Evolutionary conservation across 805 yeast genomes (phyloP).

Genomic region (Kluyveromyces starmeri): DNA sequence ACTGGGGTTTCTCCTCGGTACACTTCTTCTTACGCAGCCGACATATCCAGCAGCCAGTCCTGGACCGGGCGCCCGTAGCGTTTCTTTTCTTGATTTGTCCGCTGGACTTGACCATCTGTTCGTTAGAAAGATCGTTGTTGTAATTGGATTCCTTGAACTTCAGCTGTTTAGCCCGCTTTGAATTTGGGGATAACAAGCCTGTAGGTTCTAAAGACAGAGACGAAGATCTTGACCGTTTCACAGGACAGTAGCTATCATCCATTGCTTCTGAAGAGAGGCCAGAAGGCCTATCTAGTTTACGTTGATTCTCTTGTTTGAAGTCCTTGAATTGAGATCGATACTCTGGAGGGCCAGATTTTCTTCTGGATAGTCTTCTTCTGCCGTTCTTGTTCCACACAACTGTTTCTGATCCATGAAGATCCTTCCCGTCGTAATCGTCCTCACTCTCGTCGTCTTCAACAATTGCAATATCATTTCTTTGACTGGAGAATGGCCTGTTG

Average conservation of each 20-base stretch:
- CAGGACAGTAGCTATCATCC: constrained; percentile 4
- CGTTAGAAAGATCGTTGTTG: constrained; percentile 4
- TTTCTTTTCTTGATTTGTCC: constrained; percentile 11
- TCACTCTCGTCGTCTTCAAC: constrained; percentile 15
- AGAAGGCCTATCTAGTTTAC: neutral
- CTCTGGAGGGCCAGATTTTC: constrained; percentile 13
- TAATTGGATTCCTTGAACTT: constrained; percentile 3
- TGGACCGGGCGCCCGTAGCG: constrained; percentile 34
- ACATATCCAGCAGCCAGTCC: constrained; percentile 74
- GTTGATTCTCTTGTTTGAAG: constrained; percentile 2
- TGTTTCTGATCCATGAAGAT: constrained; percentile 10
- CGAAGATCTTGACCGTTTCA: constrained; percentile 6
- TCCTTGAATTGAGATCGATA: constrained; percentile 6
- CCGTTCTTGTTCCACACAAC: constrained; percentile 31
- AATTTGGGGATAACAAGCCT: constrained; percentile 5
- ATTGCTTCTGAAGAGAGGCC: constrained; percentile 6
- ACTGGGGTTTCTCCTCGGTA: constrained; percentile 53
- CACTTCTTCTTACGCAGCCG: constrained; percentile 65
- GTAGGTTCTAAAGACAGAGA: constrained; percentile 8
- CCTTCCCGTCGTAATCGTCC: constrained; percentile 10
- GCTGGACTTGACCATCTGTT: constrained; percentile 6
- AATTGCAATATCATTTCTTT: constrained; percentile 15
- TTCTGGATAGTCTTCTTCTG: constrained; percentile 19
- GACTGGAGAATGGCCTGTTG: constrained; percentile 14
- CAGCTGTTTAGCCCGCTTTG: constrained; percentile 2